Conservation (phyloP, 768 basidiomycete species). For the Crepidotus variabilis region DNA sequence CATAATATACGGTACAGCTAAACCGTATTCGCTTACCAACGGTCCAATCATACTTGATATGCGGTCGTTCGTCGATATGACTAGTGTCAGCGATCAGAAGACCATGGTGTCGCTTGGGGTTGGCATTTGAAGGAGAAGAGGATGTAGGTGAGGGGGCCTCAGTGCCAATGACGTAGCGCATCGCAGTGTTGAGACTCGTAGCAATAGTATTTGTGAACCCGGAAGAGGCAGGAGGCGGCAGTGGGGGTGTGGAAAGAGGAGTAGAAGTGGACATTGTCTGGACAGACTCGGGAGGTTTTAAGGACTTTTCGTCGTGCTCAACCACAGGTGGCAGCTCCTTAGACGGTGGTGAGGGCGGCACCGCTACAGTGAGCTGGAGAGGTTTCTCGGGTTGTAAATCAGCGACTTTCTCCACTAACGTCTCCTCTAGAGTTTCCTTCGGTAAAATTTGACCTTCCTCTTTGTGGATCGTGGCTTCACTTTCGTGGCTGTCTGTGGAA, state of each 20-base stretch:
- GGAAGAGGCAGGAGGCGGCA: constrained; percentile 27
- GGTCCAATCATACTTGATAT: constrained; percentile 82
- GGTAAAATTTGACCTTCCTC: constrained; percentile 6
- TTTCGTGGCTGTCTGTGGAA: constrained; percentile 35
- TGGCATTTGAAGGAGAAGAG: constrained; percentile 20
- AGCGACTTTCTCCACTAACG: not conserved
- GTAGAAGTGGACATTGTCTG: not conserved
- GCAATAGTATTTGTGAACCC: constrained; percentile 46
- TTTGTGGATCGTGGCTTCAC: constrained; percentile 34
- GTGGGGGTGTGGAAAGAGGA: constrained; percentile 5
- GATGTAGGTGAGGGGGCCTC: constrained; percentile 28
- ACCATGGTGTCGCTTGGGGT: constrained; percentile 42
- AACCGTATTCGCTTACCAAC: constrained; percentile 72
- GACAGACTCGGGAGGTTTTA: not conserved
- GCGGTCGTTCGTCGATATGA: constrained; percentile 66
- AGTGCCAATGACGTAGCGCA: constrained; percentile 48
- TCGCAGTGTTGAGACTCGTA: constrained; percentile 51
- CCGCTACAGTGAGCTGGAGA: not conserved
- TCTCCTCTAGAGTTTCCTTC: not conserved
- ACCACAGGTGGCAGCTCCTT: constrained; percentile 15
- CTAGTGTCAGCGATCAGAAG: constrained; percentile 38
- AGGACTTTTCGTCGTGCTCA: not conserved
- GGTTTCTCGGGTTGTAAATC: not conserved
- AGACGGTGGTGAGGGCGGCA: constrained; percentile 24
- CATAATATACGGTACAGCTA: constrained; percentile 81